A percentile compares a stretch with the other conserved stretches of the same genome.
Evolutionary conservation across 768 basidiomycete genomes (phyloP).

Genomic region (Boletus eberwhitei): DNA sequence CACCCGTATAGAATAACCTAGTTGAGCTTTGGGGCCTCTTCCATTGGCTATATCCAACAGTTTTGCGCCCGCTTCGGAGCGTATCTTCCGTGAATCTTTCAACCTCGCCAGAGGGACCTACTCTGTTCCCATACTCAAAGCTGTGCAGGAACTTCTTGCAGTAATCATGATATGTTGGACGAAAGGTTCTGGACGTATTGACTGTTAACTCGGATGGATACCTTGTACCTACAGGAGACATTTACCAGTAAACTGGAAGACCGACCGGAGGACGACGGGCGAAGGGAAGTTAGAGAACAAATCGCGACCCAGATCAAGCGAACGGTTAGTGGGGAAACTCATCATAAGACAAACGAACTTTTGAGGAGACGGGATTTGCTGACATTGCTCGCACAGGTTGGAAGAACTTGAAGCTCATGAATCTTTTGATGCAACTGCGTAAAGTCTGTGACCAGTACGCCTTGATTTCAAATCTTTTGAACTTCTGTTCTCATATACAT

Average conservation of each 20-base stretch:
- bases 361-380: neutral
- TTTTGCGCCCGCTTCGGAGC: conserved; percentile 47
- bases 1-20: conserved; percentile 68
- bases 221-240: conserved; percentile 45
- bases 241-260: conserved; percentile 37
- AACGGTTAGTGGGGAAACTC: conserved; percentile 27
- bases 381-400: conserved; percentile 37
- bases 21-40: conserved; percentile 55
- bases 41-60: conserved; percentile 51
- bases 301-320: conserved; percentile 38
- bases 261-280: conserved; percentile 32
- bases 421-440: conserved; percentile 66
- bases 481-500: conserved; percentile 3
- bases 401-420: conserved; percentile 58
- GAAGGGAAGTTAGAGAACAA: conserved; percentile 38
- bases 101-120: conserved; percentile 53
- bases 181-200: conserved; percentile 60
- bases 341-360: conserved; percentile 22
- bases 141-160: conserved; percentile 46
- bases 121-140: conserved; percentile 44
- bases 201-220: conserved; percentile 51
- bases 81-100: conserved; percentile 50
- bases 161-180: conserved; percentile 60
- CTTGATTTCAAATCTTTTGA: neutral
- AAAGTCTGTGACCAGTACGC: conserved; percentile 68